Conservation (phyloP, 106 monocot genomes). For the Phalaenopsis aphrodite region DNA sequence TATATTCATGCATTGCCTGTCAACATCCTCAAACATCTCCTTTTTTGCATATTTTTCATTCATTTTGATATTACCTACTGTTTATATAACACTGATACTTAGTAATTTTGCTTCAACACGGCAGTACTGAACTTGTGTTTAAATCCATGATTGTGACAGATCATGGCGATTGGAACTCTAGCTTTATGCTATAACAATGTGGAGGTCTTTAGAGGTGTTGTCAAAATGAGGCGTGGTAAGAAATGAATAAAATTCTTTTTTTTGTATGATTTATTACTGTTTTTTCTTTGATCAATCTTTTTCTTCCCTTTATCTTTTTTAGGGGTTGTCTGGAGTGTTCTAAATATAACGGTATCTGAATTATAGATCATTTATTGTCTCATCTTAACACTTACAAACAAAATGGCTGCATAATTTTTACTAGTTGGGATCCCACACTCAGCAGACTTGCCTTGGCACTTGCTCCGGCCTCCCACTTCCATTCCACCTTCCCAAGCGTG, state of each 20-base stretch:
- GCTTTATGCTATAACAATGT: slow-evolving; percentile 90
- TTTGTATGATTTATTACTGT: not conserved
- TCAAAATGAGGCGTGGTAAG: slow-evolving; percentile 97
- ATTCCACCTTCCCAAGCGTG: not conserved
- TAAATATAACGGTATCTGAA: not conserved
- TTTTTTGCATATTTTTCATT: not conserved
- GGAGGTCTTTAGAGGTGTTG: slow-evolving; percentile 84
- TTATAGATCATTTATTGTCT: not conserved
- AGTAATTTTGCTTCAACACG: not conserved
- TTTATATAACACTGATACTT: not conserved
- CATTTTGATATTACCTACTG: not conserved
- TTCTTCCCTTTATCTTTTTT: not conserved
- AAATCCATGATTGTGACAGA: slow-evolving; percentile 32
- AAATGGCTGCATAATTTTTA: not conserved
- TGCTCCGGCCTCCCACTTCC: not conserved
- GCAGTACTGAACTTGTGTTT: not conserved
- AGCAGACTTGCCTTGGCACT: not conserved
- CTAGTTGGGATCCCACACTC: not conserved
- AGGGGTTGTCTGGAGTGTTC: not conserved
- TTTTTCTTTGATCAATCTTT: not conserved
- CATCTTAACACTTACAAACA: not conserved
- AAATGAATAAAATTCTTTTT: not conserved
- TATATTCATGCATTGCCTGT: no score
- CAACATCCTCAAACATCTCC: not conserved
- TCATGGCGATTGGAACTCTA: slow-evolving; percentile 97